Conservation (phyloP, 2,329 filamentous ascomycete genomes). For the Clathrospora elynae region DNA sequence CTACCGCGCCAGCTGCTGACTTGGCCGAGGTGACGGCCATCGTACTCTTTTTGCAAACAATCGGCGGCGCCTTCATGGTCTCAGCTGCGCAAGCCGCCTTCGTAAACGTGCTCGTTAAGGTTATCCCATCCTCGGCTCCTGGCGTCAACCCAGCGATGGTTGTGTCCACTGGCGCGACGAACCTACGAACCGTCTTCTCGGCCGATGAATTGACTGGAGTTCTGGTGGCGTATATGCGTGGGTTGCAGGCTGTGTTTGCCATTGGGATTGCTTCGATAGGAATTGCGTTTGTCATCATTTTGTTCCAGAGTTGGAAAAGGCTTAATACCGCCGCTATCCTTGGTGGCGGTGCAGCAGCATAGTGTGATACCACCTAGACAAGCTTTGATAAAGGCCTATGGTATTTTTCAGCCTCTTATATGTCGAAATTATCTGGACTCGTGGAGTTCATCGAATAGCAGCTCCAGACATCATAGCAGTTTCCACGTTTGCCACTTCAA, state of each 20-base stretch:
- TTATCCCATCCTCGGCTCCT: slow-evolving; percentile 41
- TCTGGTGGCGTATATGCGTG: slow-evolving; percentile 17
- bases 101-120: slow-evolving; percentile 44
- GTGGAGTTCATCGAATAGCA: too few species aligned
- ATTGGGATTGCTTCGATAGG: slow-evolving; percentile 9
- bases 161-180: slow-evolving; percentile 49
- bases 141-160: slow-evolving; percentile 25
- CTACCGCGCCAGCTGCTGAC: slow-evolving; percentile 39
- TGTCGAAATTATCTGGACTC: too few species aligned
- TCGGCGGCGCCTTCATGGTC: slow-evolving; percentile 51
- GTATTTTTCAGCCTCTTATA: too few species aligned
- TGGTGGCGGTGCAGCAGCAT: slow-evolving; percentile 3
- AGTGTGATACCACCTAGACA: too few species aligned
- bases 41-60: slow-evolving; percentile 48
- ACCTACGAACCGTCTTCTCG: slow-evolving; percentile 34
- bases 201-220: slow-evolving; percentile 8
- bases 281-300: neutral
- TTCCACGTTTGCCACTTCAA: too few species aligned
- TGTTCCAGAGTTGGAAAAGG: neutral
- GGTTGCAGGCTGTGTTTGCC: slow-evolving; percentile 14
- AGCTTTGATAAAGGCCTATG: too few species aligned
- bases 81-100: slow-evolving; percentile 51
- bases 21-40: slow-evolving; percentile 47
- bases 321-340: too few species aligned
- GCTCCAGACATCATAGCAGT: too few species aligned